Evolutionary conservation across 768 basidiomycete species (phyloP).

Genomic region (Tephrocybe sp.): DNA sequence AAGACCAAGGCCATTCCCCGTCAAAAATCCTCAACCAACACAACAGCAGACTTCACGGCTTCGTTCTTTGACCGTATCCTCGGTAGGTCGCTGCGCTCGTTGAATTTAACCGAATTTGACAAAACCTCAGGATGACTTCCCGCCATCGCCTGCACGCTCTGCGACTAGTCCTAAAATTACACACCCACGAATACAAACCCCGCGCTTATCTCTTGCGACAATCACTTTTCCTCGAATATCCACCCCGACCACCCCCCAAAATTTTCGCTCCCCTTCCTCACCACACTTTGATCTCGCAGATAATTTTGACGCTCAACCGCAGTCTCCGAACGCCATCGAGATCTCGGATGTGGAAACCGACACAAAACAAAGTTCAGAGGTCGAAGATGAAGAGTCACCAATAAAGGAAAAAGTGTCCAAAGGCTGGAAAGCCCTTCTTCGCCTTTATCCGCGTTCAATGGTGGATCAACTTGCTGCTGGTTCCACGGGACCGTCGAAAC

Average conservation of each 20-base stretch:
- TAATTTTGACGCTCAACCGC: neutral
- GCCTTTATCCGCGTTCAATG: conserved; percentile 60
- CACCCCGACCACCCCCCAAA: neutral
- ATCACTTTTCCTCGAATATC: neutral
- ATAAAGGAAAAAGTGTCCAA: conserved; percentile 21
- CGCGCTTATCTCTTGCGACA: neutral
- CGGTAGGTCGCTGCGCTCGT: neutral
- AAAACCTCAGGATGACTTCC: neutral
- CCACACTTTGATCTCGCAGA: neutral
- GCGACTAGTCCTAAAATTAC: neutral
- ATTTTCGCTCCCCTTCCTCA: neutral
- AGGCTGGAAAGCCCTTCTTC: conserved; percentile 36
- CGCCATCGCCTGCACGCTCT: neutral
- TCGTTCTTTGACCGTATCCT: neutral
- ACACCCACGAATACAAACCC: neutral
- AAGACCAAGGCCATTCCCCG: conserved; percentile 23
- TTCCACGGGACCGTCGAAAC: conserved; percentile 11
- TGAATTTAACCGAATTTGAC: neutral
- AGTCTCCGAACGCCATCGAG: neutral
- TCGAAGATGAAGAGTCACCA: neutral
- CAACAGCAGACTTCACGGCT: neutral
- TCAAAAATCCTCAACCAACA: conserved; percentile 2
- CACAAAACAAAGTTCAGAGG: neutral
- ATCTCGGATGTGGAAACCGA: conserved; percentile 2
- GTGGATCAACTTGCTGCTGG: conserved; percentile 32